Evolutionary conservation across 352 stramenopile species (phyloP).

Genomic region (Globisporangium nunn): DNA sequence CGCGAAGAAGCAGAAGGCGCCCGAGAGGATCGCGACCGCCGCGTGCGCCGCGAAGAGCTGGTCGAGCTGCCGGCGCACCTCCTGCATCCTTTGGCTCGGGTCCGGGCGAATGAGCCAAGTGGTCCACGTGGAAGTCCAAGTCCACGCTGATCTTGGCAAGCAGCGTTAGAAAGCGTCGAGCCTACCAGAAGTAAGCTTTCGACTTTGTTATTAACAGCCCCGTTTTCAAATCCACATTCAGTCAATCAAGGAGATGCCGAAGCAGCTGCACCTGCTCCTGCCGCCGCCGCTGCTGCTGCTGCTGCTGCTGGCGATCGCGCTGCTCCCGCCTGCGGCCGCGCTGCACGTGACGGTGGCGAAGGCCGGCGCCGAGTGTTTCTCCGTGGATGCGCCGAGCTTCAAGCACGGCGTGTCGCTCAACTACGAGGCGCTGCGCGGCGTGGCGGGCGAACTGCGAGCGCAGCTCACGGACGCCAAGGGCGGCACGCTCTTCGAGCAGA

Average conservation of each 20-base stretch:
- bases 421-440: slow-evolving; percentile 69
- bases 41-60: slow-evolving; percentile 75
- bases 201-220: not conserved
- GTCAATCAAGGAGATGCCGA: too few species aligned
- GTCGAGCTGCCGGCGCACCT: slow-evolving; percentile 72
- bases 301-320: slow-evolving; percentile 15
- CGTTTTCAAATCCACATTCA: too few species aligned
- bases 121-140: too few species aligned
- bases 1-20: slow-evolving; percentile 63
- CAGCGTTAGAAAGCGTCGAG: not conserved
- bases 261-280: not conserved
- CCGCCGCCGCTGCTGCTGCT: not conserved
- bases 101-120: not conserved
- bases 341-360: slow-evolving; percentile 48
- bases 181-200: not conserved
- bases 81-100: slow-evolving; percentile 24
- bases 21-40: slow-evolving; percentile 54
- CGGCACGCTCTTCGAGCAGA: slow-evolving; percentile 45
- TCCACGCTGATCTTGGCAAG: not conserved
- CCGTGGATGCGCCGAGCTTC: slow-evolving; percentile 53
- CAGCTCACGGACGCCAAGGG: slow-evolving; percentile 60
- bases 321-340: slow-evolving; percentile 14
- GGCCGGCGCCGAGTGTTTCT: slow-evolving; percentile 57
- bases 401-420: slow-evolving; percentile 86
- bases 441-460: slow-evolving; percentile 60